Conservation (phyloP, 768 basidiomycete genomes). For the Russula ochroleuca region DNA sequence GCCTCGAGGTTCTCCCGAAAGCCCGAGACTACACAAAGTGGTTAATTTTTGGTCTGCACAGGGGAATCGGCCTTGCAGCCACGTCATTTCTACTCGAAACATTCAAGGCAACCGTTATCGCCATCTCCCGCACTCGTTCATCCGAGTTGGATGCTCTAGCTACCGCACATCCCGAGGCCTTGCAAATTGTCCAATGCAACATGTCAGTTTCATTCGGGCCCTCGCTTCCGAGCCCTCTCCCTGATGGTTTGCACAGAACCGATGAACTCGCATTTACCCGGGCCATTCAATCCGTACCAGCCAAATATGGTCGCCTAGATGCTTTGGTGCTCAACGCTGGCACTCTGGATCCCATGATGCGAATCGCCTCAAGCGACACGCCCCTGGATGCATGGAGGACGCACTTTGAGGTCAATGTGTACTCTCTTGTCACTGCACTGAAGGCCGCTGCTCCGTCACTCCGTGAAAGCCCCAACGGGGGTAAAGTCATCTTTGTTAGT, state of each 20-base stretch:
- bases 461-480: conserved; percentile 52
- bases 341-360: conserved; percentile 63
- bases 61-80: conserved; percentile 78
- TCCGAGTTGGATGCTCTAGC: conserved; percentile 56
- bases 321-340: conserved; percentile 85
- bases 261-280: conserved; percentile 49
- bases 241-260: conserved; percentile 42
- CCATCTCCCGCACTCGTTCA: conserved; percentile 66
- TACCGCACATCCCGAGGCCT: conserved; percentile 36
- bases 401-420: conserved; percentile 85
- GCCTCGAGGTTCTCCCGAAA: conserved; percentile 61
- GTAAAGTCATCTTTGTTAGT: conserved; percentile 75
- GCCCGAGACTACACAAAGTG: neutral
- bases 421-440: conserved; percentile 71
- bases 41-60: conserved; percentile 30
- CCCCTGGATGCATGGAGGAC: conserved; percentile 58
- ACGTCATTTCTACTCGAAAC: conserved; percentile 59
- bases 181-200: conserved; percentile 65
- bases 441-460: conserved; percentile 65
- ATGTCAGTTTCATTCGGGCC: conserved; percentile 50
- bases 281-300: conserved; percentile 52
- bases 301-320: conserved; percentile 62
- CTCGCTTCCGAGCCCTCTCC: conserved; percentile 13
- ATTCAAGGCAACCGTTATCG: conserved; percentile 65
- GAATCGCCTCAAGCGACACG: conserved; percentile 47